These are phyloP conservation scores for Spongospora subterranea DNA, from an alignment of 208 protist genomes.

Conservation along the genomic window DNA sequence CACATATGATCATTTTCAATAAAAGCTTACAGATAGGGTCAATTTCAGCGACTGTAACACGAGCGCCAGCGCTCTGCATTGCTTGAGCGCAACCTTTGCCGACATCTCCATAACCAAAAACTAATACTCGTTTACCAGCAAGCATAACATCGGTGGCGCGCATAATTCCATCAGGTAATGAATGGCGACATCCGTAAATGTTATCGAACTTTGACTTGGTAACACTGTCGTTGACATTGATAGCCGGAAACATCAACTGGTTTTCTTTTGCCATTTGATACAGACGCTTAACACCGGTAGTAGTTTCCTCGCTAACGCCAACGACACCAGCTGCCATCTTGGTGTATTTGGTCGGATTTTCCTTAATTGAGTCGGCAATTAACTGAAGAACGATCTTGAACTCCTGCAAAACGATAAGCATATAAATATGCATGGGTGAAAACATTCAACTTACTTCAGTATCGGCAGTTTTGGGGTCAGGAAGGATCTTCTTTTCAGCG, in stretches of 20 bases:
- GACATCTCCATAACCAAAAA: conserved; percentile 98
- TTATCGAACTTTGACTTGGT: conserved; percentile 99
- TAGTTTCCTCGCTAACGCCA: conserved; percentile 99
- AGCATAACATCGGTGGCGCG: conserved; percentile 99
- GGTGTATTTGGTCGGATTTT: conserved; percentile 75
- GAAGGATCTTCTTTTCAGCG: conserved; percentile 74
- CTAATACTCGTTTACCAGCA: conserved; percentile 94
- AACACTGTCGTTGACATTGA: conserved; percentile 99
- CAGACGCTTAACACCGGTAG: conserved; percentile 98
- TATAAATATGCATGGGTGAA: background rate
- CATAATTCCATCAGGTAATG: conserved; percentile 98
- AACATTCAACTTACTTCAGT: conserved; percentile 73
- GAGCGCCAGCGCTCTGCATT: conserved; percentile 91
- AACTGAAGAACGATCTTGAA: conserved; percentile 72
- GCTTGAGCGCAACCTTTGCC: conserved; percentile 97
- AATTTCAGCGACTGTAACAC: conserved; percentile 97
- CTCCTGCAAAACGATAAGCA: conserved; percentile 67
- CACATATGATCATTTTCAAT: background rate
- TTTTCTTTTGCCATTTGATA: conserved; percentile 92
- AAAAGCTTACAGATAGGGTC: conserved; percentile 93
- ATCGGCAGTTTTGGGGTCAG: conserved; percentile 76
- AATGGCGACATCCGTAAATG: conserved; percentile 95
- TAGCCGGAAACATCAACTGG: conserved; percentile 94
- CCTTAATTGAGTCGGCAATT: conserved; percentile 73
- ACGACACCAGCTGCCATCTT: conserved; percentile 87